Evolutionary conservation across 164 flowering plant species (phyloP).

Genomic region (Vitis labrusca): DNA sequence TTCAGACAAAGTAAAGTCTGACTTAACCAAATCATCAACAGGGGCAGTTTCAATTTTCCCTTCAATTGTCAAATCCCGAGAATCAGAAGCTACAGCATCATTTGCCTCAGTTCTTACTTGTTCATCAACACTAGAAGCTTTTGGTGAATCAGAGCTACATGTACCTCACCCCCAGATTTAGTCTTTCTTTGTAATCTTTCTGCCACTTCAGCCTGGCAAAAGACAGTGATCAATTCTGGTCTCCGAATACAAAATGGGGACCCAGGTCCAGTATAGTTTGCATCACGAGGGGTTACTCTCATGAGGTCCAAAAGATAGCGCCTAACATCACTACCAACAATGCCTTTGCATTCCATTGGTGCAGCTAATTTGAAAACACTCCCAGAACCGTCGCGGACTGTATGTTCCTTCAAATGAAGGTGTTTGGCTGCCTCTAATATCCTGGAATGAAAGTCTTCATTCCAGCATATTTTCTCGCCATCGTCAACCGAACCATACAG

Average conservation of each 20-base stretch:
- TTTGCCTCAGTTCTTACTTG: conserved; percentile 23
- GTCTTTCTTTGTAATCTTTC: conserved; percentile 48
- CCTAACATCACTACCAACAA: conserved; percentile 98
- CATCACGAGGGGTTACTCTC: conserved; percentile 99
- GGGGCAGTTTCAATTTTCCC: no score
- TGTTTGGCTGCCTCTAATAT: conserved; percentile 89
- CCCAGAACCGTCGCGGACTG: conserved; percentile 81
- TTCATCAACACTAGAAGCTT: conserved; percentile 28
- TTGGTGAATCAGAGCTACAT: conserved; percentile 33
- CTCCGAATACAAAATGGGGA: conserved; percentile 91
- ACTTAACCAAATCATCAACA: no score
- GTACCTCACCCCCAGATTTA: conserved; percentile 34
- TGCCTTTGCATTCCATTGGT: conserved; percentile 99
- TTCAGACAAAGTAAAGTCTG: no score
- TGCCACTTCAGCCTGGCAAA: conserved; percentile 77
- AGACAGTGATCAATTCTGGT: conserved; percentile 77
- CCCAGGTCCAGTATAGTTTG: conserved; percentile 78
- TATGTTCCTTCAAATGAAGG: conserved; percentile 91
- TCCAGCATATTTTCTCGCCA: conserved; percentile 99
- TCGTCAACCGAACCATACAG: conserved; percentile 99
- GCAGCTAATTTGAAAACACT: conserved; percentile 84
- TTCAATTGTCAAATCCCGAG: conserved; percentile 20
- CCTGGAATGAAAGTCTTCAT: conserved; percentile 95
- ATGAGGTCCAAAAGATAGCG: conserved; percentile 96
- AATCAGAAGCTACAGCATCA: conserved; percentile 23